phyloP scores from a whole-genome alignment of 2,329 filamentous ascomycete species.

The Aspergillus transmontanensis region DNA sequence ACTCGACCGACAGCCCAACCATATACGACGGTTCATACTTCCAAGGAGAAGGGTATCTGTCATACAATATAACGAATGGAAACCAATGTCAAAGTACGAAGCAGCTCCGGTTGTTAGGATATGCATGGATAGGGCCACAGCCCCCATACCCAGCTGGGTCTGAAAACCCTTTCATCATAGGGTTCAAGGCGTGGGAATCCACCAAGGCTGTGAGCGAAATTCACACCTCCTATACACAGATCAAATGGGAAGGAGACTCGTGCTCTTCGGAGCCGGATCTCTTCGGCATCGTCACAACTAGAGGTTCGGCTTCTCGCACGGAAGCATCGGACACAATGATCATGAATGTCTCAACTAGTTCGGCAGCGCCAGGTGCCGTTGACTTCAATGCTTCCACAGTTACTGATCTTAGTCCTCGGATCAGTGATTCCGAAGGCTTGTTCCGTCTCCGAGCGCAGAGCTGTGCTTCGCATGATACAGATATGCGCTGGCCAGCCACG shows the following conservation, averaged over 20 bases:
- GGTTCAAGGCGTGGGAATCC: slow-evolving; percentile 11
- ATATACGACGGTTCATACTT: slow-evolving; percentile 12
- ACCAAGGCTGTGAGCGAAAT: neutral
- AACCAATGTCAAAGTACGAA: neutral
- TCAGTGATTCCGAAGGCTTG: neutral
- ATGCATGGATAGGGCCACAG: slow-evolving; percentile 9
- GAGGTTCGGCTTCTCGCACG: neutral
- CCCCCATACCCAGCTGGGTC: slow-evolving; percentile 3
- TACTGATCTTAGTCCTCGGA: neutral
- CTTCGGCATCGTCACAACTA: neutral
- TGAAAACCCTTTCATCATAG: slow-evolving; percentile 2
- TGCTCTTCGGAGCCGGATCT: neutral
- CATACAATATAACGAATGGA: neutral
- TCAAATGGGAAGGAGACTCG: neutral
- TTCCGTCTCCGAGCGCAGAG: neutral
- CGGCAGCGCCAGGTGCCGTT: neutral
- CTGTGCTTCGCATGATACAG: neutral
- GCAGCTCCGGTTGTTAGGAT: slow-evolving; percentile 2
- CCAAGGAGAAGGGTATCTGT: slow-evolving; percentile 1
- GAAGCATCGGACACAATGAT: neutral
- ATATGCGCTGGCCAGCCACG: neutral
- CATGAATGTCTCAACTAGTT: neutral
- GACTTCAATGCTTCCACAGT: slow-evolving; percentile 2
- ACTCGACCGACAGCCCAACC: neutral
- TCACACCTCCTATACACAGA: neutral